These are phyloP conservation scores for Mucor irregularis DNA, from an alignment of 371 early-diverging fungal genomes.

Conservation along the genomic window DNA sequence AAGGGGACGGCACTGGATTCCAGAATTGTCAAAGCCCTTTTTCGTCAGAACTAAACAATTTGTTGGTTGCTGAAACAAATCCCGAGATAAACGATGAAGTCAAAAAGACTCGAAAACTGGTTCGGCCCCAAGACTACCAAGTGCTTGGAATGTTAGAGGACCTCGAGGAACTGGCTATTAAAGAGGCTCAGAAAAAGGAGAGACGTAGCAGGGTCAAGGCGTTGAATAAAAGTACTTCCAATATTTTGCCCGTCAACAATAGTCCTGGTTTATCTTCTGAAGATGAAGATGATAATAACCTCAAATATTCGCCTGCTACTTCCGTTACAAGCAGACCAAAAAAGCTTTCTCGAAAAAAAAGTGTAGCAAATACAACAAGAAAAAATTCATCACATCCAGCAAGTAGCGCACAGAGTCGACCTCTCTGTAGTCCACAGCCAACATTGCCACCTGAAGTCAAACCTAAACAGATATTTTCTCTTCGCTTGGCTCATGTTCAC, in stretches of 20 bases:
- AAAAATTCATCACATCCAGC: too few species aligned
- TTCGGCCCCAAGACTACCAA: constrained; percentile 42
- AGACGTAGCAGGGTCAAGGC: neutral
- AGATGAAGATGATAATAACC: neutral
- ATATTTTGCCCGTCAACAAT: neutral
- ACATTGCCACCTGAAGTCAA: too few species aligned
- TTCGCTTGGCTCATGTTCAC: constrained; percentile 19
- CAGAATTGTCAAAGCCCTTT: too few species aligned
- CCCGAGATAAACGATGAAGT: constrained; percentile 46
- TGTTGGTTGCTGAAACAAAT: constrained; percentile 21
- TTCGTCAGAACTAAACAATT: neutral
- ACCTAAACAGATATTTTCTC: constrained; percentile 5
- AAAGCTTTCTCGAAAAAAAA: neutral
- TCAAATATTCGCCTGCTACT: neutral
- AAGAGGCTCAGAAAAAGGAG: constrained; percentile 14
- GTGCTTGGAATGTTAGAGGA: constrained; percentile 32
- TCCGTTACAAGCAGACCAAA: neutral
- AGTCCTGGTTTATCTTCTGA: neutral
- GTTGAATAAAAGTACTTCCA: too few species aligned
- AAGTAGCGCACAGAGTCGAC: too few species aligned
- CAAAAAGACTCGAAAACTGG: constrained; percentile 31
- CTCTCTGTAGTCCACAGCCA: too few species aligned
- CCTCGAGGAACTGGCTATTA: constrained; percentile 11
- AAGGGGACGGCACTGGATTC: too few species aligned
- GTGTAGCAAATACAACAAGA: neutral